Conservation (phyloP, 2,329 filamentous ascomycete species). For the Trichoderma koningii region DNA sequence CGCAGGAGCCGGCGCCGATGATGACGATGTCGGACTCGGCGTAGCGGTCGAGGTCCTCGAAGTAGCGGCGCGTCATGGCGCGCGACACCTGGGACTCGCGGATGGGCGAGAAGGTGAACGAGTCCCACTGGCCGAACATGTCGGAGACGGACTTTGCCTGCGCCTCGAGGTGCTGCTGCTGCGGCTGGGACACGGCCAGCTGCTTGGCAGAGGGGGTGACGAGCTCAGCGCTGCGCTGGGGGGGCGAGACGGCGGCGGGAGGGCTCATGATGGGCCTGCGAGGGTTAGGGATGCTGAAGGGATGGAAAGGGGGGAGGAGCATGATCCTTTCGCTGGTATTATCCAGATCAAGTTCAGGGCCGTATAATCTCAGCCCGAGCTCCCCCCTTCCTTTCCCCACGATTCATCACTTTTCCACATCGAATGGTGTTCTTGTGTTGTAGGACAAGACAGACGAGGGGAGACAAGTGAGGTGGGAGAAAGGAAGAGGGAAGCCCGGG, state of each 20-base stretch:
- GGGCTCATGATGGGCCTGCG: constrained; percentile 68
- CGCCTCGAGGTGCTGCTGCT: constrained; percentile 33
- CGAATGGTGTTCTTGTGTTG: not conserved
- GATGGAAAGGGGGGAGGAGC: constrained; percentile 57
- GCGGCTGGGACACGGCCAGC: constrained; percentile 38
- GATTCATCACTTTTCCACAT: not conserved
- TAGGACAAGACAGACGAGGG: not conserved
- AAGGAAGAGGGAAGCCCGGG: constrained; percentile 34
- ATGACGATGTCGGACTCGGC: constrained; percentile 95
- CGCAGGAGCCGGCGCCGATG: constrained; percentile 85
- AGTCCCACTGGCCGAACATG: constrained; percentile 76
- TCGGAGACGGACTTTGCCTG: constrained; percentile 58
- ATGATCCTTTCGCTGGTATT: constrained; percentile 99
- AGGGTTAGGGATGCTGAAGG: constrained; percentile 36
- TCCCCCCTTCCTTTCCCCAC: constrained; percentile 27
- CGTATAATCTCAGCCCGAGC: constrained; percentile 78
- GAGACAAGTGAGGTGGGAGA: not conserved
- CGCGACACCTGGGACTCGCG: constrained; percentile 90
- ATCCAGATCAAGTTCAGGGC: constrained; percentile 95
- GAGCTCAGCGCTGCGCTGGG: constrained; percentile 51
- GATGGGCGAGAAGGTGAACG: constrained; percentile 81
- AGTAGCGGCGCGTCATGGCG: constrained; percentile 93
- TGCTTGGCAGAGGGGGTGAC: constrained; percentile 51
- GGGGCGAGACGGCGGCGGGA: constrained; percentile 66
- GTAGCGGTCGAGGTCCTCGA: constrained; percentile 82